Base-by-base conservation (phyloP, 2,329 filamentous ascomycete species). In the Exophiala mesophila region DNA sequence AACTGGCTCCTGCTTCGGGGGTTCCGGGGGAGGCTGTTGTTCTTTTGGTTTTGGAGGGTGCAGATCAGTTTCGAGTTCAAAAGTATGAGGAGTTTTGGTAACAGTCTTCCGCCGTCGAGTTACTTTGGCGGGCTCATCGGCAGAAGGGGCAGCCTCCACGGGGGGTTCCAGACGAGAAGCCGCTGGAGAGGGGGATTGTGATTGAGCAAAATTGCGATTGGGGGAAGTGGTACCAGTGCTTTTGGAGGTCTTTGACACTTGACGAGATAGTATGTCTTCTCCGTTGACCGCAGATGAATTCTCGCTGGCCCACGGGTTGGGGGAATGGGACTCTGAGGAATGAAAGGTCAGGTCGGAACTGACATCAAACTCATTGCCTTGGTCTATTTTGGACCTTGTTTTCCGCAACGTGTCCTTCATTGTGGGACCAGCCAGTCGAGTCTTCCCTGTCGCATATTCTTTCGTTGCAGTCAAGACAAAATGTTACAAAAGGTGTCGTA, bases 351-450 rank as follows among this genome's bases (percentile, higher is more conserved):
- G 28, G 15, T 47, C 37, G 12, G 32, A 34, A 6, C 6, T 34
- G 32, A 34, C 32, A n/a, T 34, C 45, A 18, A 51, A 30, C 17
- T 51, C 48, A 21, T 36, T 38, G 20, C 28, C 35, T 8, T 44
- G 42, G 15, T 39, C 39, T 10, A 36, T 30, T 20, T 45, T 48
- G 26, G 29, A 24, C 24, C 48, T 51, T 24, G 32, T 5, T 34
- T 51, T 48, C 19, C 48, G 44, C 16, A 51, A 29, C 15, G 48
- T 51, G 10, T 51, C 48, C 30, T 51, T 51, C 48, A 51, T 51
- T 21, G 38, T n/a, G n/a, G 18, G 30, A 6, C 17, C 30, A 7
- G 6, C 8, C 12, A 31, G 36, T 20, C 17, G 16, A 36, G n/a
- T n/a, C n/a, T n/a, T n/a, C n/a, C n/a, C n/a, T n/a, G n/a, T n/a